phyloP scores from a whole-genome alignment of 106 monocot species.

The Allium sativum region DNA sequence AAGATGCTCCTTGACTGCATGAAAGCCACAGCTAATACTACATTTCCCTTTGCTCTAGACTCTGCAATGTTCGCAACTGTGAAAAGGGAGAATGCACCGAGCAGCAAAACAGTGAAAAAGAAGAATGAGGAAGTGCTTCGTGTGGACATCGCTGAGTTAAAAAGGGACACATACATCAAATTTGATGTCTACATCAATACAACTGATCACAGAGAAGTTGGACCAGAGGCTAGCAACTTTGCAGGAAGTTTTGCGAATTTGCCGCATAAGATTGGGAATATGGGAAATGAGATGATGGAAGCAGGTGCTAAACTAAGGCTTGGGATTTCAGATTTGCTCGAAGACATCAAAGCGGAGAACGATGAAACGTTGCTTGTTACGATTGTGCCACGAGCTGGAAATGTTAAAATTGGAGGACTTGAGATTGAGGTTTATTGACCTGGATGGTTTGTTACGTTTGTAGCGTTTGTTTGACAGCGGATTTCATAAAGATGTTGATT shows the following conservation, averaged over 20 bases:
- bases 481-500: not conserved
- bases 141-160: constrained; percentile 15
- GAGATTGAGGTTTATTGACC: not conserved
- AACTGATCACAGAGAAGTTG: not conserved
- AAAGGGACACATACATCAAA: constrained; percentile 14
- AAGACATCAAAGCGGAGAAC: constrained; percentile 27
- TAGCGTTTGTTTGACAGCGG: not conserved
- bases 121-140: constrained; percentile 23
- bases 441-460: not conserved
- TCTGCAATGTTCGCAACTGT: not conserved
- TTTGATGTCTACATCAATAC: constrained; percentile 44
- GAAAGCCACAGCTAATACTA: not conserved
- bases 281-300: not conserved
- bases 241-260: constrained; percentile 49
- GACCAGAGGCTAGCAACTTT: constrained; percentile 32
- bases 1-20: not conserved
- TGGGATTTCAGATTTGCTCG: constrained; percentile 34
- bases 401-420: constrained; percentile 1
- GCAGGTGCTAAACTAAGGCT: constrained; percentile 19
- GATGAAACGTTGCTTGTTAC: constrained; percentile 35
- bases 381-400: constrained; percentile 19
- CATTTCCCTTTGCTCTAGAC: not conserved
- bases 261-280: constrained; percentile 20
- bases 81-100: not conserved
- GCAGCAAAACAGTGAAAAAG: constrained; percentile 8